Evolutionary conservation across 2,329 filamentous ascomycete species (phyloP).

Genomic region (Stagonosporopsis chrysanthemi): DNA sequence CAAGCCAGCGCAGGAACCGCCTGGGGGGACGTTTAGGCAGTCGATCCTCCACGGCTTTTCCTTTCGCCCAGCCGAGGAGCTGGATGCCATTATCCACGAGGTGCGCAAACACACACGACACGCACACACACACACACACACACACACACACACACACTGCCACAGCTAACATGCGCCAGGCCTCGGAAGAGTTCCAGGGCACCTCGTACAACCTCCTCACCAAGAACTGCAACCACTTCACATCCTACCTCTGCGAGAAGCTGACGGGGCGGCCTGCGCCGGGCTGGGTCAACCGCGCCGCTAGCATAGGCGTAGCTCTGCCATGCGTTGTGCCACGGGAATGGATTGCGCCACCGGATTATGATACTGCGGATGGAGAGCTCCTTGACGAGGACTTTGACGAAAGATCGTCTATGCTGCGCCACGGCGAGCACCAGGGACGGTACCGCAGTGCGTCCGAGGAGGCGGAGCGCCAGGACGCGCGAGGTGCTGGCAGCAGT

Average conservation of each 20-base stretch:
- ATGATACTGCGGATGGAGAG: constrained; percentile 74
- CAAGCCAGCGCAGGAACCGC: constrained; percentile 72
- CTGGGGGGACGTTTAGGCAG: constrained; percentile 77
- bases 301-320: constrained; percentile 80
- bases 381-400: constrained; percentile 66
- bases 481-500: constrained; percentile 39
- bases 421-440: constrained; percentile 45
- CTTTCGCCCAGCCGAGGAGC: constrained; percentile 71
- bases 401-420: constrained; percentile 68
- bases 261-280: constrained; percentile 76
- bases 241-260: constrained; percentile 74
- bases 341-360: constrained; percentile 82
- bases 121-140: too few relatives aligned
- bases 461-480: constrained; percentile 35
- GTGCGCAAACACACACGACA: constrained; percentile 25
- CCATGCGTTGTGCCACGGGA: constrained; percentile 84
- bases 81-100: constrained; percentile 72
- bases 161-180: constrained; percentile 46
- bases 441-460: constrained; percentile 39
- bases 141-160: too few relatives aligned
- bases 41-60: constrained; percentile 83
- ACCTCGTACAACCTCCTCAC: constrained; percentile 81
- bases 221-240: constrained; percentile 91
- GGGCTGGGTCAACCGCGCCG: constrained; percentile 80
- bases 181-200: constrained; percentile 76